Conservation (phyloP, 164 flowering plant genomes). For the Magnolia officinalis region DNA sequence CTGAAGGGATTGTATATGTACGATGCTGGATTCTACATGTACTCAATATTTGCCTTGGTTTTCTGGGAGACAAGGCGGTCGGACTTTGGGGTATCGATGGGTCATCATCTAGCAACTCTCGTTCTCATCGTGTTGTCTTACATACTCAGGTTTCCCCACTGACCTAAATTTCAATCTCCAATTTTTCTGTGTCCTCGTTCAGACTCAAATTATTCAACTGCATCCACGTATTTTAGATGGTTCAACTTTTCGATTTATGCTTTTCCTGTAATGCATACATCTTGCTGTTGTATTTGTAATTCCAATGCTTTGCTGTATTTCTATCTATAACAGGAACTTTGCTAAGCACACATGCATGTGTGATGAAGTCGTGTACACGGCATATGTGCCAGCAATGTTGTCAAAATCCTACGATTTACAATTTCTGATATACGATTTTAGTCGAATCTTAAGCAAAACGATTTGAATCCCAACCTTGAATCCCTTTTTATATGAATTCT, state of each 20-base stretch:
- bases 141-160: slow-evolving; percentile 51
- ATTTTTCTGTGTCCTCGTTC: background rate
- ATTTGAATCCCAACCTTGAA: too few relatives aligned
- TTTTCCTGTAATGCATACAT: background rate
- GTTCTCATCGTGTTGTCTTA: slow-evolving; percentile 80
- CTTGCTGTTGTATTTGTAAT: background rate
- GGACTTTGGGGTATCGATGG: slow-evolving; percentile 93
- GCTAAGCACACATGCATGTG: background rate
- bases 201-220: background rate
- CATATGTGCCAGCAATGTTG: too few relatives aligned
- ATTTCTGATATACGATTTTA: too few relatives aligned
- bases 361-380: background rate
- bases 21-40: slow-evolving; percentile 83
- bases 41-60: slow-evolving; percentile 86
- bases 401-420: too few relatives aligned
- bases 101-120: slow-evolving; percentile 81
- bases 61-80: slow-evolving; percentile 98
- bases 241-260: background rate
- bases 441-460: too few relatives aligned
- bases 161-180: background rate
- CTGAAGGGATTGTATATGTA: slow-evolving; percentile 81
- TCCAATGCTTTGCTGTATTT: background rate
- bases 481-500: too few relatives aligned
- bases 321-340: background rate
- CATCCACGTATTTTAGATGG: background rate